Evolutionary conservation across 2,329 filamentous ascomycete species (phyloP).

Genomic region (Drechslerella stenobrocha): DNA sequence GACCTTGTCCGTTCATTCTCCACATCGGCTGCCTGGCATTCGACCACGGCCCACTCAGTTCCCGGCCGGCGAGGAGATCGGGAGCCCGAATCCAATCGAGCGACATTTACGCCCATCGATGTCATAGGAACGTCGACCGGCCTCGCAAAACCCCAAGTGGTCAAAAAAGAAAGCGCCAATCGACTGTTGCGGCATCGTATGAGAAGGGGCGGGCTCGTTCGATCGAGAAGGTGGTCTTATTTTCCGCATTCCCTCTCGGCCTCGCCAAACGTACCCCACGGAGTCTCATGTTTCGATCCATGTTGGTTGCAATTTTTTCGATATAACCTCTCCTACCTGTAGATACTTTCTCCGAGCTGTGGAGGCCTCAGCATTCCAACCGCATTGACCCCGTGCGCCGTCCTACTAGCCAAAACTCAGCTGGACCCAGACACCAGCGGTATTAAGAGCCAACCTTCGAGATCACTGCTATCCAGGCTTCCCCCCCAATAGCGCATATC

Average conservation of each 20-base stretch:
- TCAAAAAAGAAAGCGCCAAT: neutral
- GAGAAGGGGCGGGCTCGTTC: neutral
- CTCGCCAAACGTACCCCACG: slow-evolving; percentile 5
- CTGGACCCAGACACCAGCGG: neutral
- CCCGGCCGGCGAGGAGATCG: slow-evolving; percentile 14
- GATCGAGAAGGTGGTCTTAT: slow-evolving; percentile 6
- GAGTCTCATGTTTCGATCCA: slow-evolving; percentile 3
- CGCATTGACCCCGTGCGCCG: slow-evolving; percentile 2
- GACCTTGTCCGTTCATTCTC: slow-evolving; percentile 18
- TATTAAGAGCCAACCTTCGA: neutral
- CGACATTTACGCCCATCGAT: slow-evolving; percentile 1
- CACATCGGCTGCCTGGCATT: slow-evolving; percentile 34
- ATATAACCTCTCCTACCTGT: slow-evolving; percentile 6
- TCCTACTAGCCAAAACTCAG: slow-evolving; percentile 1
- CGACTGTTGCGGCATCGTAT: neutral
- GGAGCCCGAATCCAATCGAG: slow-evolving; percentile 24
- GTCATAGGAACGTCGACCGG: neutral
- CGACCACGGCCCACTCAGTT: slow-evolving; percentile 38
- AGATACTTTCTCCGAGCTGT: slow-evolving; percentile 2
- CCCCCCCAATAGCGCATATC: neutral
- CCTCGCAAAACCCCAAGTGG: neutral
- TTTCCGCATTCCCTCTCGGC: slow-evolving; percentile 2
- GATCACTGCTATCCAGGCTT: neutral
- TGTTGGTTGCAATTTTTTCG: neutral
- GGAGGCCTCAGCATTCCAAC: neutral